Evolutionary conservation across 805 yeast species (phyloP).

Genomic region (Barnettozyma populi): DNA sequence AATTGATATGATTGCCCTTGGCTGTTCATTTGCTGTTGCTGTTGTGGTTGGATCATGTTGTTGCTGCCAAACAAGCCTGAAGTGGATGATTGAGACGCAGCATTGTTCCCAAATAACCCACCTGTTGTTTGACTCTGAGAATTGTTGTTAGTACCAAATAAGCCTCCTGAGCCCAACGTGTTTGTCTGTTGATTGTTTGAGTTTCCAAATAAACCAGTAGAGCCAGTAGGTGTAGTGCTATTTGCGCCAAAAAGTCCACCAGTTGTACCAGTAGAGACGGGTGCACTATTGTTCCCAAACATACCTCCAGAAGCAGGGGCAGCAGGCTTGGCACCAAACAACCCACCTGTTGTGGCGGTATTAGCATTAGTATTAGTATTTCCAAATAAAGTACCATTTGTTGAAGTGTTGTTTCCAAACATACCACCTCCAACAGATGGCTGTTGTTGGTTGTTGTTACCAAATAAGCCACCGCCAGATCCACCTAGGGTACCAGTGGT

Average conservation of each 20-base stretch:
- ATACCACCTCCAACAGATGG: slow-evolving; percentile 18
- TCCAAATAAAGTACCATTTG: slow-evolving; percentile 21
- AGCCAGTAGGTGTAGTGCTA: slow-evolving; percentile 2
- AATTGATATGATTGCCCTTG: slow-evolving; percentile 22
- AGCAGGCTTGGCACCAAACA: slow-evolving; percentile 29
- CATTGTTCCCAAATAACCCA: slow-evolving; percentile 27
- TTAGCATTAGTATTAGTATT: not conserved
- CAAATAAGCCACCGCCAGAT: slow-evolving; percentile 21
- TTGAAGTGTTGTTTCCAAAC: slow-evolving; percentile 14
- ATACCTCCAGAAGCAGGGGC: slow-evolving; percentile 9
- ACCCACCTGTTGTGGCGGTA: slow-evolving; percentile 27
- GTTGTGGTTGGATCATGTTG: slow-evolving; percentile 23
- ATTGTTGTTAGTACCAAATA: slow-evolving; percentile 27
- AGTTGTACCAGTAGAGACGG: not conserved
- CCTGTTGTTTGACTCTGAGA: slow-evolving; percentile 12
- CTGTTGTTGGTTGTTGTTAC: slow-evolving; percentile 13
- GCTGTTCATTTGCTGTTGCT: slow-evolving; percentile 9
- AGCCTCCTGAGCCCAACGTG: slow-evolving; percentile 23
- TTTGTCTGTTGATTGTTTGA: slow-evolving; percentile 15
- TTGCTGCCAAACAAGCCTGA: slow-evolving; percentile 28
- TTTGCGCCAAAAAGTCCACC: slow-evolving; percentile 25
- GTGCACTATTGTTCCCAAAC: slow-evolving; percentile 14
- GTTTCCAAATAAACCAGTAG: slow-evolving; percentile 8
- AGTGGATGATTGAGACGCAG: not conserved
- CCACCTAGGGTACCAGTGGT: slow-evolving; percentile 11